Base-by-base conservation (phyloP, 139 green algal genomes). In the Pleodorina starrii region DNA sequence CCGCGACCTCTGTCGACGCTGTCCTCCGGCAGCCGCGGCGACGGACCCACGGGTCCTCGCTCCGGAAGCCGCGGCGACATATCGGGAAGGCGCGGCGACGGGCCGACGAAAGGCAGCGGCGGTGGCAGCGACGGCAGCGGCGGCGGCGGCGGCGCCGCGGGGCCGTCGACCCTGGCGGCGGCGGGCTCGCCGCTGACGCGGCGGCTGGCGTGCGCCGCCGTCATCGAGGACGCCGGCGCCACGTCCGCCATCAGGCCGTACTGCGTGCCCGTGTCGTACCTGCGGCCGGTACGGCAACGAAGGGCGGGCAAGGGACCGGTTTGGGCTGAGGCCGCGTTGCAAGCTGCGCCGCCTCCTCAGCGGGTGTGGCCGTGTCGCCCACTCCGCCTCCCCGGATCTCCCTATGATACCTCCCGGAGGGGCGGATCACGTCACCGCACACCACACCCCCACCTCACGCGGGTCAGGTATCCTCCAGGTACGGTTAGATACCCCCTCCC, bases 211-310 rank as follows among this genome's bases (percentile, higher is more conserved):
- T n/a, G n/a, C 54, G 21, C 54, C 25, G 9, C 54, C 9, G 14
- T 60, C 51, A 60, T 14, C 51, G 54, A 9, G 29, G 54, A 6
- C 46, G 76, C 16, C 46, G 77, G 77, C 12, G 50, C 51, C 36
- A 43, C 16, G 42, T 86, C 79, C 0, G 25, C 17, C 79, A 86
- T 35, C 57, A 86, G 57, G 40, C 79, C 79, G 27, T 86, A 86
- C 59, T 86, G 79, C 7, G 79, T 76, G 23, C 12, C 43, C 12
- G 51, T 76, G 36, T 86, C 79, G 11, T 54, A 69, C 57, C 79
- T 86, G 59, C 36, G 74, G 44, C 36, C n/a, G n/a, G n/a, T n/a
- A n/a, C n/a, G n/a, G n/a, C n/a, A n/a, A n/a, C n/a, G n/a, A n/a
- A n/a, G n/a, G n/a, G n/a, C n/a, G n/a, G n/a, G n/a, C n/a, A n/a